These are phyloP conservation scores for Didymella arachidicola DNA, from an alignment of 2,329 filamentous ascomycete species.

Conservation along the genomic window DNA sequence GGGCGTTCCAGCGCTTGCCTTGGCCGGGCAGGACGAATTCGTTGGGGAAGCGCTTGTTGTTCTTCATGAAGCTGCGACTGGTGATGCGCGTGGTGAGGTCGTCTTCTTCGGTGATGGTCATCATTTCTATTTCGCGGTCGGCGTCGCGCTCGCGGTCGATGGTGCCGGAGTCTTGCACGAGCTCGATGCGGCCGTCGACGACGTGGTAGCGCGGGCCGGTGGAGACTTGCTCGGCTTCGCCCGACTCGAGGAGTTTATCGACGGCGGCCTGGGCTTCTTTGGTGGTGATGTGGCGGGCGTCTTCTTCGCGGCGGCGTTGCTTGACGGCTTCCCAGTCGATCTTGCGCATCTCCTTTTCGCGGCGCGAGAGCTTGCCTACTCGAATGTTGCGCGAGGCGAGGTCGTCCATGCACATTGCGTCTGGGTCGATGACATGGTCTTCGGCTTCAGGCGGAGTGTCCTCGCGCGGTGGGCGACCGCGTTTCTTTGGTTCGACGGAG, in stretches of 20 bases:
- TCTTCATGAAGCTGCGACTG: constrained; percentile 72
- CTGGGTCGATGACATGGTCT: constrained; percentile 65
- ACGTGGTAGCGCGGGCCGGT: constrained; percentile 60
- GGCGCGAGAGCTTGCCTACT: constrained; percentile 77
- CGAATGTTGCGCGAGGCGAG: constrained; percentile 69
- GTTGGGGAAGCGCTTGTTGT: constrained; percentile 57
- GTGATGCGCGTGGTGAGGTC: constrained; percentile 78
- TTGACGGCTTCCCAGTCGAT: constrained; percentile 66
- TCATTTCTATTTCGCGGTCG: constrained; percentile 60
- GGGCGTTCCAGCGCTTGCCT: constrained; percentile 69
- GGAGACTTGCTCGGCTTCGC: constrained; percentile 22
- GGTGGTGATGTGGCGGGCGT: constrained; percentile 31
- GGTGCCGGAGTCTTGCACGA: constrained; percentile 71
- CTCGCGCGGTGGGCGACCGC: constrained; percentile 39
- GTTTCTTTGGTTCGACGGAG: constrained; percentile 31
- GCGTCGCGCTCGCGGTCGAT: constrained; percentile 74
- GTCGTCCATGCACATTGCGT: constrained; percentile 74
- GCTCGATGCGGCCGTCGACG: constrained; percentile 75
- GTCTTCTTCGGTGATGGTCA: constrained; percentile 76
- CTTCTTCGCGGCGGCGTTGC: constrained; percentile 50
- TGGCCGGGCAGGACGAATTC: constrained; percentile 55
- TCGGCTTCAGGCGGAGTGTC: constrained; percentile 49
- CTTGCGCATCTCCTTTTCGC: constrained; percentile 74
- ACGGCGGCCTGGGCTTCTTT: constrained; percentile 35
- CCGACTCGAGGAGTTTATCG: constrained; percentile 31